phyloP scores from a whole-genome alignment of 2,329 filamentous ascomycete genomes.

The Paecilomyces niveus region DNA sequence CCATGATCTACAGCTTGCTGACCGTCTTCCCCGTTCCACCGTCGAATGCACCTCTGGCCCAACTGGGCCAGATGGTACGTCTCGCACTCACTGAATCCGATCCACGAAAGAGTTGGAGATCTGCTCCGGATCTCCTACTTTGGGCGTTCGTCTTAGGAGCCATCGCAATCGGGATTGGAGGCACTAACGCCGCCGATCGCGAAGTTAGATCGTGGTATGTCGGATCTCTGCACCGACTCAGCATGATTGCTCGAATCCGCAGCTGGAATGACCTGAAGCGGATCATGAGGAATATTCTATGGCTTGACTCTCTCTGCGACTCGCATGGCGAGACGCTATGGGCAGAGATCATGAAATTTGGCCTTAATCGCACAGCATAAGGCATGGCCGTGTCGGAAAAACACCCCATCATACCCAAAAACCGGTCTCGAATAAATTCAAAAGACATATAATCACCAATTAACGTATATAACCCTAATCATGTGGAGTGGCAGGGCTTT shows the following conservation, averaged over 20 bases:
- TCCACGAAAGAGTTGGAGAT: constrained; percentile 8
- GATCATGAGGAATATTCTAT: constrained; percentile 12
- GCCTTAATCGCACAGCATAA: not conserved
- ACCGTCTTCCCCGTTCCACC: constrained; percentile 16
- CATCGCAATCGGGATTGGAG: constrained; percentile 8
- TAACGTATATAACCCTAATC: not conserved
- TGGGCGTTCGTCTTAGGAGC: constrained; percentile 9
- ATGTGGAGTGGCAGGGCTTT: not conserved
- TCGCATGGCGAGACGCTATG: constrained; percentile 15
- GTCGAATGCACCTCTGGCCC: constrained; percentile 13
- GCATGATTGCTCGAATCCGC: constrained; percentile 7
- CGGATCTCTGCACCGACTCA: constrained; percentile 9
- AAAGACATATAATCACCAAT: not conserved
- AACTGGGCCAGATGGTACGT: constrained; percentile 10
- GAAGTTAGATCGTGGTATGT: constrained; percentile 14
- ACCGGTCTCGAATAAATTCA: not conserved
- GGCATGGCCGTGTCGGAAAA: not conserved
- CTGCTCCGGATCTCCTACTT: constrained; percentile 12
- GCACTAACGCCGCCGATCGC: constrained; percentile 12
- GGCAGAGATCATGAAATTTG: not conserved
- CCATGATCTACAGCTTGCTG: constrained; percentile 14
- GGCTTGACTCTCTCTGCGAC: constrained; percentile 15
- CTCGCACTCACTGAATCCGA: constrained; percentile 8
- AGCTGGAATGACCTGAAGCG: constrained; percentile 12
- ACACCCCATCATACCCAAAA: not conserved